Base-by-base conservation (phyloP, 345 rosid species). In the Carallia pectinifolia region DNA sequence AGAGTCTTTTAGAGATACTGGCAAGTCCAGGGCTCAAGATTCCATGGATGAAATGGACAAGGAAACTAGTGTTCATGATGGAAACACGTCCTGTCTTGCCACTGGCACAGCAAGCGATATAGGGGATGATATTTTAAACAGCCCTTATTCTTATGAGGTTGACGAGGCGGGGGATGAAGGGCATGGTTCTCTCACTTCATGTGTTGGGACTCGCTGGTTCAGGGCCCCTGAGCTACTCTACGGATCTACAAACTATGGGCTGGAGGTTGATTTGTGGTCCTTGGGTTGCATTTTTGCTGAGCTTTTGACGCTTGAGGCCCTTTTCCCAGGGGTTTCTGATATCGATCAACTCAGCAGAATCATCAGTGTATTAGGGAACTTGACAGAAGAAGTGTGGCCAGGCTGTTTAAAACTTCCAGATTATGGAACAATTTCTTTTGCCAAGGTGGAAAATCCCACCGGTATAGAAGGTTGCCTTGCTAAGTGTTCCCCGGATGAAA, bases 161-260 rank as follows among this genome's bases (percentile, higher is more conserved):
- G 97, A 87, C 56, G 93, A 85, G 66, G 86, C 60, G 2, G 82
- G 62, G 19, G 83, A 79, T 71, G 87, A 66, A 33, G 65, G 65
- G 62, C 78, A 66, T 7, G 94, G 88, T 64, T 76, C 83, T 19
- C 84, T 96, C 80, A 96, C 98, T 39, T 89, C 97, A 34, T 90
- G 92, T 64, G 97, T 90, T 34, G 99, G 99, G 33, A 95, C 99
- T 27, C 90, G 98, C n/a, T 90, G 99, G 99, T 95, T 92, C 84
- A 86, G 90, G 74, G 86, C 97, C 13, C 94, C 98, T 6, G 98
- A 95, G 73, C 90, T 92, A 27, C 97, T 95, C 40, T 89, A 89
- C 64, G 99, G 99, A 62, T 95, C 97, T 62, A 82, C 84, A 7
- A 77, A 83, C 78, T 92, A 96, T 54, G 92, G 97, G 40, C 73